A percentile compares a stretch with the other conserved stretches of the same genome.
Evolutionary conservation across 768 basidiomycete genomes (phyloP).

Genomic region (Boletus sp.): DNA sequence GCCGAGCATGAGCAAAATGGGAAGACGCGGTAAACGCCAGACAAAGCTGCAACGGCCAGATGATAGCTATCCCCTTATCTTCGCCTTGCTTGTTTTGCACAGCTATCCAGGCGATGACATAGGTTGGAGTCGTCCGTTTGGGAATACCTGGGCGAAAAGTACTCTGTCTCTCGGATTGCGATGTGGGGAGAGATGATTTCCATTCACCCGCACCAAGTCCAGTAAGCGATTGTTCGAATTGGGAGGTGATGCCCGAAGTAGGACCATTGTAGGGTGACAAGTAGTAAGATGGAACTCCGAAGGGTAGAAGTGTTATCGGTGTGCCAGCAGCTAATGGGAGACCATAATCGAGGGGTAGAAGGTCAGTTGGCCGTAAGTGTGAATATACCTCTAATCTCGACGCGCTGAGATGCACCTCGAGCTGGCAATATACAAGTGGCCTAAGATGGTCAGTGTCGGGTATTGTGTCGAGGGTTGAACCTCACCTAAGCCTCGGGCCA

Average conservation of each 20-base stretch:
- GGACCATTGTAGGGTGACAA: conserved; percentile 70
- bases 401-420: conserved; percentile 50
- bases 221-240: conserved; percentile 61
- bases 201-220: conserved; percentile 64
- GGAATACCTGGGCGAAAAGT: conserved; percentile 18
- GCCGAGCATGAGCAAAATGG: conserved; percentile 36
- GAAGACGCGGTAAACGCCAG: conserved; percentile 41
- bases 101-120: conserved; percentile 69
- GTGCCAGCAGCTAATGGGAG: conserved; percentile 55
- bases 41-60: conserved; percentile 69
- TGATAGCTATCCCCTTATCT: conserved; percentile 71
- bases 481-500: conserved; percentile 47
- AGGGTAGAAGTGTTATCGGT: conserved; percentile 69
- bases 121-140: conserved; percentile 31
- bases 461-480: conserved; percentile 1
- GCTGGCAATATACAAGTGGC: conserved; percentile 57
- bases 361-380: conserved; percentile 54
- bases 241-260: conserved; percentile 54
- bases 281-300: conserved; percentile 71
- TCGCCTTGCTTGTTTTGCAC: conserved; percentile 80
- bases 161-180: conserved; percentile 22
- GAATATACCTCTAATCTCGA: conserved; percentile 65
- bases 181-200: conserved; percentile 23
- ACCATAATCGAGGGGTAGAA: conserved; percentile 44
- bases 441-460: conserved; percentile 34